phyloP scores from a whole-genome alignment of 331 rosid species.

The Erythrophleum ivorense region DNA sequence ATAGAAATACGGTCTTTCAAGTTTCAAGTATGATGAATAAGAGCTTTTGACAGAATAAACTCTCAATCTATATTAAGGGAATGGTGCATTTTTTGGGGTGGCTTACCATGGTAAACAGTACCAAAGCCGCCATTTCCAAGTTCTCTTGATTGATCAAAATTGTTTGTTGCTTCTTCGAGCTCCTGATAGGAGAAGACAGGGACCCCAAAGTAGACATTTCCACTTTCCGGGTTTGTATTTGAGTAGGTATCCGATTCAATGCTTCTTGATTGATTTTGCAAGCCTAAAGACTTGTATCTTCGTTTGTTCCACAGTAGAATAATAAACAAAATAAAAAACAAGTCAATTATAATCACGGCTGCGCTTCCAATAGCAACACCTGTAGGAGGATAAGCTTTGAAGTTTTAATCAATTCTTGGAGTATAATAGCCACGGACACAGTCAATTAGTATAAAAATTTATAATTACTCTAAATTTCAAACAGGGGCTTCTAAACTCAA shows the following conservation, averaged over 20 bases:
- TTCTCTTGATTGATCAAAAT: slow-evolving; percentile 56
- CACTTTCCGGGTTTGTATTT: slow-evolving; percentile 44
- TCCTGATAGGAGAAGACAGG: slow-evolving; percentile 67
- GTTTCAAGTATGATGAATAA: no score
- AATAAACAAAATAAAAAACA: slow-evolving; percentile 16
- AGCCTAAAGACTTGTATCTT: background rate
- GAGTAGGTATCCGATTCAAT: slow-evolving; percentile 20
- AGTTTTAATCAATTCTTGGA: background rate
- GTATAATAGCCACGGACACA: background rate
- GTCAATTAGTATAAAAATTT: no score
- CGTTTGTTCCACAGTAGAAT: background rate
- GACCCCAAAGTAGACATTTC: slow-evolving; percentile 46
- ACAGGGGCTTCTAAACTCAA: no score
- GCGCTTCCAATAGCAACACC: slow-evolving; percentile 49
- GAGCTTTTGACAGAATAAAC: no score
- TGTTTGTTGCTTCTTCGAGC: slow-evolving; percentile 67
- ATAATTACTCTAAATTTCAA: no score
- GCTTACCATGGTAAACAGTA: slow-evolving; percentile 74
- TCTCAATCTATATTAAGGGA: no score
- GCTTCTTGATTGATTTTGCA: background rate
- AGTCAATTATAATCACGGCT: background rate
- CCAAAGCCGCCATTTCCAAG: slow-evolving; percentile 90
- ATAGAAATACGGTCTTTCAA: no score
- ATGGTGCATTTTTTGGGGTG: background rate
- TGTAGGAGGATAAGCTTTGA: background rate